Percentiles rank a stretch among this genome's conserved stretches.
Conservation (phyloP, 371 early-diverging fungal species). For the Blakeslea trispora region DNA sequence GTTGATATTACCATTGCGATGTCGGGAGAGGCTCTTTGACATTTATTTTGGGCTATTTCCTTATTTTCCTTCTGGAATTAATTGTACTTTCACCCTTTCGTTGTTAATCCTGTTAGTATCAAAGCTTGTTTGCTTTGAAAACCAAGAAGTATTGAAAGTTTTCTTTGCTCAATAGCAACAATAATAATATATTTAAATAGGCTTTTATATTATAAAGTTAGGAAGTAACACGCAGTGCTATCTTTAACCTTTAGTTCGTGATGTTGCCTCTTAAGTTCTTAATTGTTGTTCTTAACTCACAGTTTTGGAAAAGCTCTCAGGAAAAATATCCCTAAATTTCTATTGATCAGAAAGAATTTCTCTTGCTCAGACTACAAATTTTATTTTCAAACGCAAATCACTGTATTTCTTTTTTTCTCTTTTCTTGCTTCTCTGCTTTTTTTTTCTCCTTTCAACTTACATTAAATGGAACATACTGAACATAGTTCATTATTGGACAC, state of each 20-base stretch:
- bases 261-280: constrained; percentile 6
- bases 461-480: no score
- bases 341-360: no score
- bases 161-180: constrained; percentile 4
- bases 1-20: constrained; percentile 9
- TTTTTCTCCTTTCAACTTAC: no score
- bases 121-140: constrained; percentile 1
- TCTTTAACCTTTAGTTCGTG: constrained; percentile 11
- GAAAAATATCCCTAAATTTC: no score
- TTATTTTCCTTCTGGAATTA: constrained; percentile 6
- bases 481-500: no score
- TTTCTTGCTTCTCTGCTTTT: no score
- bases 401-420: no score
- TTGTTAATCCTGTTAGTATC: constrained; percentile 11
- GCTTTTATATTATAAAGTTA: constrained; percentile 6
- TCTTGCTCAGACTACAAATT: no score
- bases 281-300: background rate
- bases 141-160: constrained; percentile 6
- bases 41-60: constrained; percentile 4
- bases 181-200: background rate
- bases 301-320: constrained; percentile 21
- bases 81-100: constrained; percentile 11
- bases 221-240: constrained; percentile 9
- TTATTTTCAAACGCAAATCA: no score
- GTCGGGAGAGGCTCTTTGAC: constrained; percentile 13